Conservation (phyloP, 139 green algal genomes). For the Picochlorum sp. region DNA sequence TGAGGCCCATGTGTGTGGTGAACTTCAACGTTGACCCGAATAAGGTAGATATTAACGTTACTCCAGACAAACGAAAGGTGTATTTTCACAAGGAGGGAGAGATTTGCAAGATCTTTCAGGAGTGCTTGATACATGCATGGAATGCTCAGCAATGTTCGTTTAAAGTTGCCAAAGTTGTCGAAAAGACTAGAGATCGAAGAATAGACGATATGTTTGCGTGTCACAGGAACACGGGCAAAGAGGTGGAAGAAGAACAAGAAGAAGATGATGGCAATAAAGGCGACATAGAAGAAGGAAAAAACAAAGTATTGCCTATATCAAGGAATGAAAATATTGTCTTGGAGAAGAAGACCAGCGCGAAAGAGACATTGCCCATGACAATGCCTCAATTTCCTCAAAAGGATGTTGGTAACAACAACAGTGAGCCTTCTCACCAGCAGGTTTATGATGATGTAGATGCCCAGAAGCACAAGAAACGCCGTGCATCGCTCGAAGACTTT, state of each 20-base stretch:
- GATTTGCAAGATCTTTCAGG: constrained; percentile 45
- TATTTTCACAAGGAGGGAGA: constrained; percentile 50
- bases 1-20: constrained; percentile 58
- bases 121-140: constrained; percentile 33
- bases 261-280: no score
- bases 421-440: no score
- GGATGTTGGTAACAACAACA: no score
- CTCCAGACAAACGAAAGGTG: constrained; percentile 91
- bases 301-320: no score
- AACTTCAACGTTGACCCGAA: constrained; percentile 40
- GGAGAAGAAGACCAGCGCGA: no score
- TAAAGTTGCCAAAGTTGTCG: neutral
- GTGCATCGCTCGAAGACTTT: no score
- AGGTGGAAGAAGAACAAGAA: no score
- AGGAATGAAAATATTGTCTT: neutral
- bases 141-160: constrained; percentile 55
- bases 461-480: no score
- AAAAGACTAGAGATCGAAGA: neutral
- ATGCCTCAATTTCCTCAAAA: no score
- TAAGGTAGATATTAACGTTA: constrained; percentile 88
- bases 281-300: no score
- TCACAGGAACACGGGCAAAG: neutral
- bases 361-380: no score
- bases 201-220: neutral
- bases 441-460: no score